Evolutionary conservation across 2,329 filamentous ascomycete species (phyloP).

Genomic region (Penicillium rolfsii): DNA sequence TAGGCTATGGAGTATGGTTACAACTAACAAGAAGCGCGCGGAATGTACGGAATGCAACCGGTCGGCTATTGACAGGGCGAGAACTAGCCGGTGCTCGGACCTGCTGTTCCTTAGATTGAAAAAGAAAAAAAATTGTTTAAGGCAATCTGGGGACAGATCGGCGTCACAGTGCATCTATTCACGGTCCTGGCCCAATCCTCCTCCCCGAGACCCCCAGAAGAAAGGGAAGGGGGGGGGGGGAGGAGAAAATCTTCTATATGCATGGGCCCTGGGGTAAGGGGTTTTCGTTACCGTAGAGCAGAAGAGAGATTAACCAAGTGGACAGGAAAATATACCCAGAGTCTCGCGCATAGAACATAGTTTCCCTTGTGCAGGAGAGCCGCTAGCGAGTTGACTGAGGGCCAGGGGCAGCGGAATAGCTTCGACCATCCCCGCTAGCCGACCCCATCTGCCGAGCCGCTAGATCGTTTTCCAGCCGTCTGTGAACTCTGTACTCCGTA

Average conservation of each 20-base stretch:
- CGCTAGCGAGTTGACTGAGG: neutral
- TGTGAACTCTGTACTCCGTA: too few species aligned
- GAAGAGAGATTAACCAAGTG: neutral
- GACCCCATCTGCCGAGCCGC: neutral
- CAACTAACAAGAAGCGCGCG: neutral
- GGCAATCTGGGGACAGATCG: neutral
- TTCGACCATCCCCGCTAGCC: conserved; percentile 36
- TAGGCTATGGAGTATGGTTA: too few species aligned
- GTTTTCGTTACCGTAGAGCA: neutral
- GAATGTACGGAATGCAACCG: conserved; percentile 16
- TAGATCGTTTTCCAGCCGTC: neutral
- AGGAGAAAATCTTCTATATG: neutral
- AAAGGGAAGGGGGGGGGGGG: neutral
- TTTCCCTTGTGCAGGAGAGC: too few species aligned
- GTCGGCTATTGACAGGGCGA: conserved; percentile 6
- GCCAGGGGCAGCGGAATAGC: neutral
- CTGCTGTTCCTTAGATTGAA: conserved; percentile 13
- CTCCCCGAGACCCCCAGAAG: neutral
- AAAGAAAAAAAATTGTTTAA: neutral
- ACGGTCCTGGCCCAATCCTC: neutral
- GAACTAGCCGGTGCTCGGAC: conserved; percentile 13
- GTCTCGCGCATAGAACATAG: neutral
- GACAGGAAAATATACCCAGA: neutral
- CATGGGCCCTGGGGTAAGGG: neutral
- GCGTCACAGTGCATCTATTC: neutral